A percentile compares a stretch with the other conserved stretches of the same genome.
These are phyloP conservation scores for Diplocarpon mali DNA, from an alignment of 2,329 filamentous ascomycete genomes.

Conservation along the genomic window DNA sequence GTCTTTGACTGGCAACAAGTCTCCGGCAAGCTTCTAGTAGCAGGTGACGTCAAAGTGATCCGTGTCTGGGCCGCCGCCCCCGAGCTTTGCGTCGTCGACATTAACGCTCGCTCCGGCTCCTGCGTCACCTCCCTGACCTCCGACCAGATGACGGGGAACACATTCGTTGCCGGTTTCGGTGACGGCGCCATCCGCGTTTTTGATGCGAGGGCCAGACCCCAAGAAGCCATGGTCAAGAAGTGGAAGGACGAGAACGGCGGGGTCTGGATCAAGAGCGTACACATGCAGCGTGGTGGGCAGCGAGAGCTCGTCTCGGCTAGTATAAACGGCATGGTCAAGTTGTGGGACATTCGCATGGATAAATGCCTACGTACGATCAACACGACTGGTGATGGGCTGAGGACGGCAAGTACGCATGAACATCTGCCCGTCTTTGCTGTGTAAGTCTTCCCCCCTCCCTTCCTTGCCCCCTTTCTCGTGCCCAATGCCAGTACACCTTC, in stretches of 20 bases:
- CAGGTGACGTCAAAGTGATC: conserved; percentile 90
- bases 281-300: conserved; percentile 92
- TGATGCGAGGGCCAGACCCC: conserved; percentile 72
- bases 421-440: conserved; percentile 92
- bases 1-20: conserved; percentile 99
- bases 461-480: not conserved
- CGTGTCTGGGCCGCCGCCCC: conserved; percentile 91
- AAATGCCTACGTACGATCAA: conserved; percentile 61
- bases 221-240: conserved; percentile 87
- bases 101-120: conserved; percentile 85
- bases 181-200: conserved; percentile 92
- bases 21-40: conserved; percentile 88
- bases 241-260: conserved; percentile 83
- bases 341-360: conserved; percentile 94
- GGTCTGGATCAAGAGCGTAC: conserved; percentile 91
- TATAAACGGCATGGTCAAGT: conserved; percentile 81
- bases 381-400: conserved; percentile 65
- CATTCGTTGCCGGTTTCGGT: conserved; percentile 93
- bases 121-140: conserved; percentile 94
- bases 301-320: conserved; percentile 85
- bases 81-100: conserved; percentile 87
- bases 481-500: too few species aligned
- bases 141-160: conserved; percentile 93
- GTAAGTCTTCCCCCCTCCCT: conserved; percentile 42
- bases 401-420: conserved; percentile 86